Conservation (phyloP, 2,329 filamentous ascomycete genomes). For the Aureobasidium sp. region DNA sequence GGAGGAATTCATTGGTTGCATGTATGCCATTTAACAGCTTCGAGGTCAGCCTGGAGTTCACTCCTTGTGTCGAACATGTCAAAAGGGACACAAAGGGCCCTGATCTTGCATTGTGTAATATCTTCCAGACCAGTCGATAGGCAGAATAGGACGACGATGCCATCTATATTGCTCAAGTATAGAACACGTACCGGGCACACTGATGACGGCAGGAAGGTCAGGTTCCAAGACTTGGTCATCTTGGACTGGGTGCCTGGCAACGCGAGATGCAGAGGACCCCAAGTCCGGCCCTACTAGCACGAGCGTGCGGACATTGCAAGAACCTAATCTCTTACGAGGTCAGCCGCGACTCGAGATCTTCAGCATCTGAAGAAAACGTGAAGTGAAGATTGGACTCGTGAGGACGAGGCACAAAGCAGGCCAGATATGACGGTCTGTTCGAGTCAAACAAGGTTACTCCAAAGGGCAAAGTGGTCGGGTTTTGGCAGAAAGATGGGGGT, state of each 20-base stretch:
- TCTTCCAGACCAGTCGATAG: background rate
- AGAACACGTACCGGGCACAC: background rate
- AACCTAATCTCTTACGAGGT: background rate
- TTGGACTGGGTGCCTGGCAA: constrained; percentile 6
- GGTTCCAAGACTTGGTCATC: background rate
- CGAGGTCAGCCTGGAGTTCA: background rate
- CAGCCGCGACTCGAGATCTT: background rate
- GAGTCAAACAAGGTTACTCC: background rate
- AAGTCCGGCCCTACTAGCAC: background rate
- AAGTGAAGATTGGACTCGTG: background rate
- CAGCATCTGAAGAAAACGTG: constrained; percentile 9
- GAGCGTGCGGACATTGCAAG: constrained; percentile 8
- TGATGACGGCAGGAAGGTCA: background rate
- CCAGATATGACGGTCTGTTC: background rate
- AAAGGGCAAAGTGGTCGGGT: background rate
- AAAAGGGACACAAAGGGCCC: background rate
- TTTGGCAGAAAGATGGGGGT: background rate
- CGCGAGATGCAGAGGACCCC: background rate
- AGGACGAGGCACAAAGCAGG: background rate
- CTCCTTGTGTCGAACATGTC: background rate
- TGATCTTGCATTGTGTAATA: background rate
- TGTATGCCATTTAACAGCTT: no score
- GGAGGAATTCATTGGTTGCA: background rate
- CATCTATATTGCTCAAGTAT: background rate
- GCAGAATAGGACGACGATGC: background rate